These are phyloP conservation scores for Hortaea sp. DNA, from an alignment of 2,329 filamentous ascomycete genomes.

Conservation along the genomic window DNA sequence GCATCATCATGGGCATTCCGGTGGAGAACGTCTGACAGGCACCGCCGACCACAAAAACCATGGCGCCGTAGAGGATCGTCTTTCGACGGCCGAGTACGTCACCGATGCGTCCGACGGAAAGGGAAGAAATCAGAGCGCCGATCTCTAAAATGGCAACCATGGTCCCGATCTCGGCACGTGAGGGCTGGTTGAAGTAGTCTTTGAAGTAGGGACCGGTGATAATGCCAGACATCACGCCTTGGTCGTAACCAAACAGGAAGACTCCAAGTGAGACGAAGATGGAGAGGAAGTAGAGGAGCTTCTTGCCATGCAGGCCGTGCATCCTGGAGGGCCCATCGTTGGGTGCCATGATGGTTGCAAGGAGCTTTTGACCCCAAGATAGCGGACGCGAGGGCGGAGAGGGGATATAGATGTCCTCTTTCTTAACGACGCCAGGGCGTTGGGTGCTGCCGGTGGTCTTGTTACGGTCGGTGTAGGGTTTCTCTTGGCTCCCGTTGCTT, in stretches of 20 bases:
- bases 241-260: constrained; percentile 73
- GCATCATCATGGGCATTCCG: constrained; percentile 77
- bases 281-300: constrained; percentile 63
- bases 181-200: constrained; percentile 85
- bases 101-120: constrained; percentile 77
- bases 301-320: constrained; percentile 90
- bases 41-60: constrained; percentile 77
- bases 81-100: constrained; percentile 82
- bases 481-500: constrained; percentile 20
- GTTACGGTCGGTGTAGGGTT: constrained; percentile 1
- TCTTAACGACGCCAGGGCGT: constrained; percentile 34
- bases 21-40: constrained; percentile 72
- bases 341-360: constrained; percentile 78
- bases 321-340: constrained; percentile 60
- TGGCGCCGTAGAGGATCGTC: constrained; percentile 88
- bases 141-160: constrained; percentile 97
- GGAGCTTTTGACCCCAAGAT: constrained; percentile 55
- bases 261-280: constrained; percentile 52
- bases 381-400: constrained; percentile 54
- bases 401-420: constrained; percentile 75
- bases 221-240: constrained; percentile 71
- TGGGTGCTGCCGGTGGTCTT: constrained; percentile 27
- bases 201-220: constrained; percentile 74
- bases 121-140: constrained; percentile 81
- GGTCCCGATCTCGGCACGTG: constrained; percentile 77